phyloP scores from a whole-genome alignment of 208 protist genomes.

The Endotrypanum monterogeii region DNA sequence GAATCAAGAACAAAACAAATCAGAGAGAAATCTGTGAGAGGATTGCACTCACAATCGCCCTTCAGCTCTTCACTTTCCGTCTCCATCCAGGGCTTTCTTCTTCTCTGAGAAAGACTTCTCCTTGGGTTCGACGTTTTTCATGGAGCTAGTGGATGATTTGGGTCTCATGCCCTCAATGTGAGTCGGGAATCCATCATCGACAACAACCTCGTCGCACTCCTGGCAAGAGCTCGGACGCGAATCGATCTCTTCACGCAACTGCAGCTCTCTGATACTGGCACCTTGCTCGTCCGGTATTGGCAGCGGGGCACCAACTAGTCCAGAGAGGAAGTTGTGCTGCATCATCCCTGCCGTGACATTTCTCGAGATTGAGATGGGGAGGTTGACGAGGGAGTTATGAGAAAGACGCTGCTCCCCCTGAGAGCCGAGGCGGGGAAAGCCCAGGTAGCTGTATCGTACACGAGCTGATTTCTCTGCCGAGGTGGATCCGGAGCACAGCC shows the following conservation, averaged over 20 bases:
- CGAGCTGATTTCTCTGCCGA: conserved; percentile 19
- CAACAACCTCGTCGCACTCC: conserved; percentile 25
- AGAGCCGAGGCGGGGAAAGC: conserved; percentile 6
- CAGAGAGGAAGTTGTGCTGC: conserved; percentile 37
- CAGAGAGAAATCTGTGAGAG: no score
- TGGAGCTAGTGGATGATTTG: neutral
- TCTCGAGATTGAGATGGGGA: conserved; percentile 49
- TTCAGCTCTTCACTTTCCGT: no score
- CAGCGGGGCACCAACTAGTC: conserved; percentile 1
- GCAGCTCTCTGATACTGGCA: neutral
- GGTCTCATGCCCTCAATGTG: conserved; percentile 15
- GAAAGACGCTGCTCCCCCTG: conserved; percentile 27
- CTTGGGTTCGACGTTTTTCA: neutral
- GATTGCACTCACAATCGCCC: no score
- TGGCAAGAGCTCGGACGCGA: conserved; percentile 32
- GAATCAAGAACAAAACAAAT: no score
- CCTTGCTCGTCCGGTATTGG: neutral
- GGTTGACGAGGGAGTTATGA: conserved; percentile 47
- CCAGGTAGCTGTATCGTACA: conserved; percentile 24
- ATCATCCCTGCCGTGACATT: conserved; percentile 39
- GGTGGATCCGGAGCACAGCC: neutral
- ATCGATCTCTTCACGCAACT: neutral
- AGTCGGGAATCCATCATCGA: conserved; percentile 13
- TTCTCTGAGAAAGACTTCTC: neutral
- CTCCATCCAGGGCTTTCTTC: no score